Conservation (phyloP, 192 early-diverging fungal species). For the Rhizophagus prolifer region DNA sequence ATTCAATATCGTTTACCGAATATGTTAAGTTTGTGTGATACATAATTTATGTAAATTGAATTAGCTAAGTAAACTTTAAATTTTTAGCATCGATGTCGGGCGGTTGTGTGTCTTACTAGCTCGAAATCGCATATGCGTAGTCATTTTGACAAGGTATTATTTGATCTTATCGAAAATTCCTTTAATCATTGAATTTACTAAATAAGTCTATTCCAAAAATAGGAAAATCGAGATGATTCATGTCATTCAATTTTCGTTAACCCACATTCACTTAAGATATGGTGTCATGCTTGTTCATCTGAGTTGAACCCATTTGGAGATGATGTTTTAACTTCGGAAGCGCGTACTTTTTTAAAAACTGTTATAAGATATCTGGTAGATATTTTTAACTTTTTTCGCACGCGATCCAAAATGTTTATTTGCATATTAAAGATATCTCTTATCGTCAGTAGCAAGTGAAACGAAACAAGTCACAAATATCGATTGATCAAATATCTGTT, state of each 20-base stretch:
- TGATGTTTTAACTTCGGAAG: constrained; percentile 26
- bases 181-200: neutral
- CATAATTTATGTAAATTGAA: neutral
- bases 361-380: constrained; percentile 42
- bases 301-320: constrained; percentile 39
- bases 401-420: neutral
- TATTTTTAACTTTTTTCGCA: neutral
- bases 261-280: constrained; percentile 41
- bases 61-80: neutral
- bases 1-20: neutral
- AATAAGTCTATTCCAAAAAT: neutral
- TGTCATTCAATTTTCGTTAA: constrained; percentile 44
- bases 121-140: constrained; percentile 34
- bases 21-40: neutral
- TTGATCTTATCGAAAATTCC: neutral
- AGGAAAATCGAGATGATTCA: constrained; percentile 32
- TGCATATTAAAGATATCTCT: neutral
- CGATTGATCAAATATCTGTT: neutral
- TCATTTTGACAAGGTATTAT: constrained; percentile 38
- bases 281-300: constrained; percentile 38
- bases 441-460: constrained; percentile 26
- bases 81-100: neutral
- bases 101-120: constrained; percentile 5
- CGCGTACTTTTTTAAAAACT: constrained; percentile 37
- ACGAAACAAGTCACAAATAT: constrained; percentile 9